These are phyloP conservation scores for Xylaria venustula DNA, from an alignment of 495 filamentous ascomycete species.

Conservation along the genomic window DNA sequence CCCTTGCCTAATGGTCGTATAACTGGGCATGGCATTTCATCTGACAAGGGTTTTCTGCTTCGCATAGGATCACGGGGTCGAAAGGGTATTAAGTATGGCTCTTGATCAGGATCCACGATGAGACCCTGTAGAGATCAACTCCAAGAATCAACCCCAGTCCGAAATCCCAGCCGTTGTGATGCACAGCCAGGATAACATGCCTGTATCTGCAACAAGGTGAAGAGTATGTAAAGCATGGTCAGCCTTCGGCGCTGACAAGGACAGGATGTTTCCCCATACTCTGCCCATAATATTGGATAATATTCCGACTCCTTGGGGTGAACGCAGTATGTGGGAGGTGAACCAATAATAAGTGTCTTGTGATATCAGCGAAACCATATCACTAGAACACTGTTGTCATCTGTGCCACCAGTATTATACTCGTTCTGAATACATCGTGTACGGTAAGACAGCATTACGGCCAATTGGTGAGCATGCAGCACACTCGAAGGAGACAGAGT, in stretches of 20 bases:
- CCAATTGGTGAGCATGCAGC: background rate
- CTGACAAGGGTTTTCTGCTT: background rate
- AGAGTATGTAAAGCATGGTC: conserved; percentile 12
- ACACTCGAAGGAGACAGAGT: background rate
- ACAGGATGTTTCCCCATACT: conserved; percentile 5
- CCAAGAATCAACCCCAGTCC: conserved; percentile 4
- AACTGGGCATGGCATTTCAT: conserved; percentile 10
- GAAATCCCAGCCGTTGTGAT: conserved; percentile 2
- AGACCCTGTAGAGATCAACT: conserved; percentile 3
- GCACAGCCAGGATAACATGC: conserved; percentile 5
- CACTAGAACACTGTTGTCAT: no score
- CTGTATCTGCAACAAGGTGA: conserved; percentile 11
- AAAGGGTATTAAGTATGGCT: conserved; percentile 1
- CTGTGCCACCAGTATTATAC: no score
- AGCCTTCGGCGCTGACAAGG: conserved; percentile 7
- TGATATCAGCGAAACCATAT: conserved; percentile 1
- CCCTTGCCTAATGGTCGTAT: conserved; percentile 1
- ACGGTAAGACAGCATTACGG: no score
- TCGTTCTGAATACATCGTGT: no score
- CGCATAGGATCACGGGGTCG: conserved; percentile 6
- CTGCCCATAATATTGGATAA: background rate
- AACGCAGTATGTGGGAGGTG: background rate
- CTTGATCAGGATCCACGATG: conserved; percentile 11
- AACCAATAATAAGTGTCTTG: background rate
- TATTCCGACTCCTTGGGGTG: conserved; percentile 6